Percentiles rank a stretch among this genome's conserved stretches.
Conservation (phyloP, 1,284 basidiomycete species). For the Ustilago shanxiensis region DNA sequence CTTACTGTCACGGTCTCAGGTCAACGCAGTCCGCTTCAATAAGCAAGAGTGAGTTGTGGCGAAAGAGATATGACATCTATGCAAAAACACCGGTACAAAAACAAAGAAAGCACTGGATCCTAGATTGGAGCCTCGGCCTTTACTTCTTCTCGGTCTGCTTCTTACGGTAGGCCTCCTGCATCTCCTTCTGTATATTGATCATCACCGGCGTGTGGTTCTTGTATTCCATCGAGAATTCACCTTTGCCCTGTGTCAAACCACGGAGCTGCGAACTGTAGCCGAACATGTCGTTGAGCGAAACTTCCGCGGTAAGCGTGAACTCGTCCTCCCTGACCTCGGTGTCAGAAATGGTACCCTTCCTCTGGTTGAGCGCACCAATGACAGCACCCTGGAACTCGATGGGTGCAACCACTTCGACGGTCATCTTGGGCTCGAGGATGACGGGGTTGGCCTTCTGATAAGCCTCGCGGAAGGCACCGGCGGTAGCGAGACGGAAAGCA, state of each 20-base stretch:
- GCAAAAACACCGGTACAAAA: constrained; percentile 15
- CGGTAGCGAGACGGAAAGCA: constrained; percentile 90
- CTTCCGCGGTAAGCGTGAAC: constrained; percentile 91
- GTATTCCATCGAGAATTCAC: constrained; percentile 85
- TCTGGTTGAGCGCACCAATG: constrained; percentile 92
- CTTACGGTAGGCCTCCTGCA: constrained; percentile 74
- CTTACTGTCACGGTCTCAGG: neutral
- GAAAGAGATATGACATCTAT: constrained; percentile 25
- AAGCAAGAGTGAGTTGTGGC: constrained; percentile 31
- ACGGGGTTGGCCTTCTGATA: constrained; percentile 83
- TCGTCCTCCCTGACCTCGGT: constrained; percentile 98
- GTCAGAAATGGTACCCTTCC: constrained; percentile 94
- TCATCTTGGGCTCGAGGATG: constrained; percentile 97
- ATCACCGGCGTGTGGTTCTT: constrained; percentile 85
- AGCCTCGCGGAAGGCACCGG: constrained; percentile 92
- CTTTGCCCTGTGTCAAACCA: constrained; percentile 83
- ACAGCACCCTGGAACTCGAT: constrained; percentile 97
- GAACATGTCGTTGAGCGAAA: constrained; percentile 98
- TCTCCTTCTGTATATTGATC: constrained; percentile 86
- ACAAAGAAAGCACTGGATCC: constrained; percentile 6
- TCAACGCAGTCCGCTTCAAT: neutral
- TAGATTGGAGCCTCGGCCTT: neutral
- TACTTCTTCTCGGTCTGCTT: constrained; percentile 56
- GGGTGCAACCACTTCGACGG: constrained; percentile 95
- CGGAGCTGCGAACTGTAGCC: constrained; percentile 79